phyloP scores from a whole-genome alignment of 352 stramenopile genomes.

The Phytophthora chlamydospora region DNA sequence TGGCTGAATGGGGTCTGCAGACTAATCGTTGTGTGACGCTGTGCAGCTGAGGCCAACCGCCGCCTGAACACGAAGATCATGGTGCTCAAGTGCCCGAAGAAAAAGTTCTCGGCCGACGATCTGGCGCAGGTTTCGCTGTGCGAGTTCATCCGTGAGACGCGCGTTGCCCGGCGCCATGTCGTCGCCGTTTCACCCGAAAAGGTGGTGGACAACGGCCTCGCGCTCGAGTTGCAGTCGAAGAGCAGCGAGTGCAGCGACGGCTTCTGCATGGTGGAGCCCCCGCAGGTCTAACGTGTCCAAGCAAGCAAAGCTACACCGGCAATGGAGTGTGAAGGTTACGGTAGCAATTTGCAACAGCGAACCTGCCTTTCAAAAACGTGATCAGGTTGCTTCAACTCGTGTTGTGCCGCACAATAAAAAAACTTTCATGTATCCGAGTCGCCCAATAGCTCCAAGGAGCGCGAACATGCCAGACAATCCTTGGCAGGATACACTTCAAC shows the following conservation, averaged over 20 bases:
- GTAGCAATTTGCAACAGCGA: slow-evolving; percentile 10
- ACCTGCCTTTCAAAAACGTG: slow-evolving; percentile 15
- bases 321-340: slow-evolving; percentile 14
- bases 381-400: slow-evolving; percentile 28
- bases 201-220: slow-evolving; percentile 22
- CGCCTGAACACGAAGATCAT: slow-evolving; percentile 85
- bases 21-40: slow-evolving; percentile 18
- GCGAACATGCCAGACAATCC: no score
- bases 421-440: neutral
- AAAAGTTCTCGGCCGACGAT: slow-evolving; percentile 53
- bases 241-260: slow-evolving; percentile 86
- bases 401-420: slow-evolving; percentile 7
- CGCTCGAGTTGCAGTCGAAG: slow-evolving; percentile 65
- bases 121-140: slow-evolving; percentile 68
- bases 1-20: neutral
- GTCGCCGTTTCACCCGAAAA: slow-evolving; percentile 31
- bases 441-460: neutral
- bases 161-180: slow-evolving; percentile 41
- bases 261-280: slow-evolving; percentile 75
- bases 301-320: neutral
- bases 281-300: slow-evolving; percentile 49
- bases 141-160: slow-evolving; percentile 81
- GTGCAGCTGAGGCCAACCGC: slow-evolving; percentile 65
- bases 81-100: slow-evolving; percentile 71
- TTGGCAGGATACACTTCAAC: no score